Percentiles rank a stretch among this genome's conserved stretches.
phyloP scores from a whole-genome alignment of 2,329 filamentous ascomycete genomes.

The Trichoderma sp. region DNA sequence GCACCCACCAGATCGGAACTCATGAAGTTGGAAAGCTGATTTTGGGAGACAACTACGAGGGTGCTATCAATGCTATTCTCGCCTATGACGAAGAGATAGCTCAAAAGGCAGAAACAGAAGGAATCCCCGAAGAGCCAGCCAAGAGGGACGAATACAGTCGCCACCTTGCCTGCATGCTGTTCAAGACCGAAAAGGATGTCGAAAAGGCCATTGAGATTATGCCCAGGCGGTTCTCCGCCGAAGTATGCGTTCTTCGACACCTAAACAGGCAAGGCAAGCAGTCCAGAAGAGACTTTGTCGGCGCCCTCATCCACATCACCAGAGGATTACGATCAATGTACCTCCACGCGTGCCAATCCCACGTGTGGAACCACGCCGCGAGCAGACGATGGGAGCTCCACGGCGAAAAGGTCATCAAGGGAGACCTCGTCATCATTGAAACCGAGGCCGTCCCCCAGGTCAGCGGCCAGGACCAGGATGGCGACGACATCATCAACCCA shows the following conservation, averaged over 20 bases:
- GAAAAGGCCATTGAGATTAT: conserved; percentile 63
- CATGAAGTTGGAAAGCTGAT: conserved; percentile 83
- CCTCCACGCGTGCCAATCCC: conserved; percentile 91
- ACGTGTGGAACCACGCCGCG: conserved; percentile 86
- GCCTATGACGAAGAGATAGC: conserved; percentile 65
- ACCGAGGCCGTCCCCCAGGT: conserved; percentile 32
- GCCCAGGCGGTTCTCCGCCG: conserved; percentile 78
- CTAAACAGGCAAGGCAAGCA: conserved; percentile 52
- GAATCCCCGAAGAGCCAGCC: conserved; percentile 45
- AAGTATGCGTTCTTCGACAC: conserved; percentile 74
- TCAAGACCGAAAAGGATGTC: conserved; percentile 59
- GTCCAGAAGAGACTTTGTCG: conserved; percentile 68
- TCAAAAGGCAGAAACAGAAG: conserved; percentile 40
- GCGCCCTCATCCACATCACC: conserved; percentile 76
- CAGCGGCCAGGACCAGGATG: conserved; percentile 62
- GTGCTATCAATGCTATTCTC: conserved; percentile 74
- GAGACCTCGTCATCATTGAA: conserved; percentile 72
- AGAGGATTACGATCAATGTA: conserved; percentile 89
- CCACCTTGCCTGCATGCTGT: conserved; percentile 74
- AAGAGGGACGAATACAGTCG: conserved; percentile 75
- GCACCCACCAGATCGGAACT: conserved; percentile 81
- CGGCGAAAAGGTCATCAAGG: conserved; percentile 71
- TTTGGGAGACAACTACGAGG: conserved; percentile 75
- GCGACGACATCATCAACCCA: conserved; percentile 44
- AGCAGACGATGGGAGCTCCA: conserved; percentile 77